Evolutionary conservation across 2,329 filamentous ascomycete genomes (phyloP).

Genomic region (Fusarium pseudonygamai): DNA sequence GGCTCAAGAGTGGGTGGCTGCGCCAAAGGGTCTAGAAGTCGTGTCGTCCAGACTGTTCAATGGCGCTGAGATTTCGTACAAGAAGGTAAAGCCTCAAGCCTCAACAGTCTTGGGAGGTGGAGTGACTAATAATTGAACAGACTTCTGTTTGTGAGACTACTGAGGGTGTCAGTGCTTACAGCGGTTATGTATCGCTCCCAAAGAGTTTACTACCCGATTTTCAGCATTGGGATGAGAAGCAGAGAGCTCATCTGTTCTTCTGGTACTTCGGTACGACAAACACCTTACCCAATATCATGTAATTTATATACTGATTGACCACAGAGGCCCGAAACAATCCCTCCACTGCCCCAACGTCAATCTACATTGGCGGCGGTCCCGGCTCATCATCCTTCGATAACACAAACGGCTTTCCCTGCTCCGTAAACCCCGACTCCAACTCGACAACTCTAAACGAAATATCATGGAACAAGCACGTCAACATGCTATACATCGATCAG

Average conservation of each 20-base stretch:
- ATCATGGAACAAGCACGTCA: conserved; percentile 66
- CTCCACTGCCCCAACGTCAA: conserved; percentile 46
- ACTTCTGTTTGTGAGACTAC: conserved; percentile 41
- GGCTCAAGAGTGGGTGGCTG: conserved; percentile 3
- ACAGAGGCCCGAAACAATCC: conserved; percentile 47
- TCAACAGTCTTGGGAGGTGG: too few relatives aligned
- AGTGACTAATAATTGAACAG: background rate
- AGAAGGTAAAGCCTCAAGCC: conserved; percentile 21
- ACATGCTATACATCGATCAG: conserved; percentile 63
- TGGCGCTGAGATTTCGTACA: conserved; percentile 37
- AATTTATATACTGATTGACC: background rate
- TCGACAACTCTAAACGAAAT: conserved; percentile 64
- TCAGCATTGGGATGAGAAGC: conserved; percentile 16
- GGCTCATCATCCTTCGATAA: conserved; percentile 69
- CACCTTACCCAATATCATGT: background rate
- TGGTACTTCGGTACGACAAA: conserved; percentile 54
- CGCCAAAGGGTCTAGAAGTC: background rate
- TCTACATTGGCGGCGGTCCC: conserved; percentile 73
- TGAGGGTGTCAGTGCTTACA: conserved; percentile 31
- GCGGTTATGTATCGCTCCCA: conserved; percentile 38
- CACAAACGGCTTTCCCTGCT: conserved; percentile 64
- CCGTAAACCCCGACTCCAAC: conserved; percentile 58
- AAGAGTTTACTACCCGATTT: conserved; percentile 43
- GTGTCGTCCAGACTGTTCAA: conserved; percentile 16
- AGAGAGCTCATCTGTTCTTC: conserved; percentile 51